Evolutionary conservation across 768 basidiomycete genomes (phyloP), one percentile per base, ranked within the genome.

Genomic region (Leucocoprinus leucothites): DNA sequence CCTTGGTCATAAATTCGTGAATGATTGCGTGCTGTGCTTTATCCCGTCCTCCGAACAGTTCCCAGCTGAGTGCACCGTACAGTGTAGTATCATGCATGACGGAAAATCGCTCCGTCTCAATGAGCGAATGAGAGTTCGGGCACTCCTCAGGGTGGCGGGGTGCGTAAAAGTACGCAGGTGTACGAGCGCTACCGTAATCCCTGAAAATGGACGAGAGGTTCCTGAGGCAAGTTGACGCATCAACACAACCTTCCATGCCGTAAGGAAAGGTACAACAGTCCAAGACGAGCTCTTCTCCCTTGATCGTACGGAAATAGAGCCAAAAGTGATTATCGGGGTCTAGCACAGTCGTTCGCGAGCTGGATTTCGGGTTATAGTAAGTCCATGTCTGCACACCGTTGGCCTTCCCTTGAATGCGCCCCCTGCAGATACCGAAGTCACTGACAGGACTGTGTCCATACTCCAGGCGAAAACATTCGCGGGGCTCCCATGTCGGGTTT

Each of bases 311-410:
- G 67, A 80, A 79, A 57, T 77, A 81, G 9, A 80, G 66, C 76
- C 78, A 79, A 58, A 77, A 78, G 55, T 79, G 78, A 14, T 79
- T 72, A 34, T 72, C 53, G 0, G 77, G 74, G 57, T 77, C 71
- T 46, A 78, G 76, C 0, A 74, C 71, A 43, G 64, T 63, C 21
- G 55, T 44, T 26, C 72, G 65, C 1, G 54, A 61, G 6, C 61
- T 48, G 2, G 65, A 62, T 8, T 63, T 40, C 18, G 62, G 42
- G 57, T 69, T 54, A 28, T 63, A 63, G 61, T 60, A 60, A 2
- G 44, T 36, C 28, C 57, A 48, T 3, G 36, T 45, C 22, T 60
- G 57, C 6, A 42, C 26, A 24, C 36, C 24, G 11, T 43, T 49
- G 11, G 31, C 11, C 22, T 60, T 69, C 3, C 77, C 74, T 1